phyloP scores from a whole-genome alignment of 768 basidiomycete species.

The Serendipita indica region DNA sequence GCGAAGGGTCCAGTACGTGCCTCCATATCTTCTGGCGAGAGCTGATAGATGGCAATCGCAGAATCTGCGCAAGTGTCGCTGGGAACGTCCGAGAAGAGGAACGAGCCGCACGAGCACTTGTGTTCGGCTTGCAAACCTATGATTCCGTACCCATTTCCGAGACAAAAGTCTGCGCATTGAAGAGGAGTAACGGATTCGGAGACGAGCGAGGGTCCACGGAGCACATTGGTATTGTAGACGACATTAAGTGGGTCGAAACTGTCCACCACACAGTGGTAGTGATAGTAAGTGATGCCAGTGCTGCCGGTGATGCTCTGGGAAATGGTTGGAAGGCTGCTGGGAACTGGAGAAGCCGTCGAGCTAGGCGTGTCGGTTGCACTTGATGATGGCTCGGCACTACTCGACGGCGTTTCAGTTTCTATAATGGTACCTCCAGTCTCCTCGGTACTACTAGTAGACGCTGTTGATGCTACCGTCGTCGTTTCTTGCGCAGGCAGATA shows the following conservation, averaged over 20 bases:
- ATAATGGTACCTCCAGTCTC: not conserved
- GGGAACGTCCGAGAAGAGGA: not conserved
- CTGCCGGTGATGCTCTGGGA: not conserved
- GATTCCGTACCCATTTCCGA: not conserved
- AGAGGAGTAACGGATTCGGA: not conserved
- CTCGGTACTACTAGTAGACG: not conserved
- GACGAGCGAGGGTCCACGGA: not conserved
- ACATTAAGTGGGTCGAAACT: not conserved
- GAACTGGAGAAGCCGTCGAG: not conserved
- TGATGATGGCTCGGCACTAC: not conserved
- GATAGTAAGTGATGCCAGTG: not conserved
- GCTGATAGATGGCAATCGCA: not conserved
- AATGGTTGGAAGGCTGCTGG: not conserved
- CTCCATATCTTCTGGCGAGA: not conserved
- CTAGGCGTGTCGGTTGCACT: not conserved
- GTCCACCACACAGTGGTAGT: not conserved
- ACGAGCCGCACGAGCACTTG: constrained; percentile 1
- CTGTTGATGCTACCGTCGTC: not conserved
- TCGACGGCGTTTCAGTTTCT: not conserved
- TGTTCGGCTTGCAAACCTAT: not conserved
- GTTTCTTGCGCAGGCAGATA: not conserved
- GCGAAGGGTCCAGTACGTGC: not conserved
- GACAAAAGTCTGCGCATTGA: not conserved
- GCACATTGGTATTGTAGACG: not conserved
- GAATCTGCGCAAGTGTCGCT: not conserved